Evolutionary conservation across 2,329 filamentous ascomycete genomes (phyloP).

Genomic region (Microdochium nivale): DNA sequence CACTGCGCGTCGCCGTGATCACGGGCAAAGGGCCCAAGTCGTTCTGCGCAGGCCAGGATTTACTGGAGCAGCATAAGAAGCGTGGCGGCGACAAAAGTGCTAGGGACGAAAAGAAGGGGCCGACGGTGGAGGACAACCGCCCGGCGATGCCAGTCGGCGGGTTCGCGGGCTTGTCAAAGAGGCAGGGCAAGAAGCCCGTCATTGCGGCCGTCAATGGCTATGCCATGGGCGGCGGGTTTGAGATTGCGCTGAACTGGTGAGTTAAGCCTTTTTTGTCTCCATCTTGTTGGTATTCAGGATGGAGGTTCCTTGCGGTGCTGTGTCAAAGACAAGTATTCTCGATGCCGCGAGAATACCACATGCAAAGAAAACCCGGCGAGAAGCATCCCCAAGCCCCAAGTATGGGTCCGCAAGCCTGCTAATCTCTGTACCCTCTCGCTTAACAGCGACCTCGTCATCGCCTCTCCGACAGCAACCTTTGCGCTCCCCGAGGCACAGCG

Average conservation of each 20-base stretch:
- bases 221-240: conserved; percentile 48
- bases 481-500: conserved; percentile 44
- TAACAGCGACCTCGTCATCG: conserved; percentile 40
- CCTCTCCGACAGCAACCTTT: conserved; percentile 40
- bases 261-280: conserved; percentile 7
- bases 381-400: too few species aligned
- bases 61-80: conserved; percentile 33
- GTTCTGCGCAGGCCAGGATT: conserved; percentile 46
- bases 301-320: too few species aligned
- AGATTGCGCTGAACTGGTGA: conserved; percentile 46
- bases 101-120: conserved; percentile 6
- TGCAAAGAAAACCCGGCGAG: too few species aligned
- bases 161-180: conserved; percentile 45
- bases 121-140: conserved; percentile 10
- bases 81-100: background rate
- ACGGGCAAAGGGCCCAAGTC: conserved; percentile 43
- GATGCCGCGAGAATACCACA: too few species aligned
- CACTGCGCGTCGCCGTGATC: conserved; percentile 35
- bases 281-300: too few species aligned
- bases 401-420: too few species aligned
- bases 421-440: too few species aligned
- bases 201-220: conserved; percentile 52
- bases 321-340: too few species aligned
- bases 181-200: conserved; percentile 51
- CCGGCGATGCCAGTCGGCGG: conserved; percentile 30